Base-by-base conservation (phyloP, 2,329 filamentous ascomycete species). In the Exophiala sideris region DNA sequence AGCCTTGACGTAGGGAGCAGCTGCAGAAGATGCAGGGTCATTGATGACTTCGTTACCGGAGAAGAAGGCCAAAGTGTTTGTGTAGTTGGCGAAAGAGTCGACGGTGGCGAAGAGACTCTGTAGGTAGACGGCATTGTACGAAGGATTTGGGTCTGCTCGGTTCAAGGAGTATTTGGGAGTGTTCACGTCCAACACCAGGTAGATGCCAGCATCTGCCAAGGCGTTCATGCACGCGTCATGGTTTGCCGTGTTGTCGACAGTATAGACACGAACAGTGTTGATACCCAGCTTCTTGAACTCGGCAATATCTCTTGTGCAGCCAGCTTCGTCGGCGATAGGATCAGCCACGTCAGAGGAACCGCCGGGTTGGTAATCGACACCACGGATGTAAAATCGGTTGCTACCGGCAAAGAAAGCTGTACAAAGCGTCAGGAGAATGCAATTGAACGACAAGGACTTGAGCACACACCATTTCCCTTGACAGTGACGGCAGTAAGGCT, bases 201-300 rank as follows among this genome's bases (percentile, higher is more conserved):
- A 96, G 78, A 96, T 96, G 65, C 89, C 89, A 59, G 89, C 91
- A 66, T 88, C 87, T 48, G 84, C 85, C 57, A 96, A 80, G 42
- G 81, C 79, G 57, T 79, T 76, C 91, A 96, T 96, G 79, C 91
- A 96, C 59, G 84, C 80, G 65, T 91, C 85, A 75, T 96, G 91
- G 71, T 86, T 74, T 64, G 79, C 76, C 47, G 85, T 85, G 80
- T 96, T 96, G 78, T 96, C 91, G 63, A 95, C 85, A 12, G 87
- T 90, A 80, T 96, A 96, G 58, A 96, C 88, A 72, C 91, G 91
- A 68, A 96, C 79, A 21, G 90, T 91, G 79, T 96, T 96, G 74
- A 96, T 77, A 45, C 91, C 90, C 47, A 96, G 79, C 62, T 90
- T 82, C 77, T 89, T 82, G 83, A 96, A 95, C 69, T 89, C 79